Conservation (phyloP, 345 rosid species). For the Atalantia buxifolia region DNA sequence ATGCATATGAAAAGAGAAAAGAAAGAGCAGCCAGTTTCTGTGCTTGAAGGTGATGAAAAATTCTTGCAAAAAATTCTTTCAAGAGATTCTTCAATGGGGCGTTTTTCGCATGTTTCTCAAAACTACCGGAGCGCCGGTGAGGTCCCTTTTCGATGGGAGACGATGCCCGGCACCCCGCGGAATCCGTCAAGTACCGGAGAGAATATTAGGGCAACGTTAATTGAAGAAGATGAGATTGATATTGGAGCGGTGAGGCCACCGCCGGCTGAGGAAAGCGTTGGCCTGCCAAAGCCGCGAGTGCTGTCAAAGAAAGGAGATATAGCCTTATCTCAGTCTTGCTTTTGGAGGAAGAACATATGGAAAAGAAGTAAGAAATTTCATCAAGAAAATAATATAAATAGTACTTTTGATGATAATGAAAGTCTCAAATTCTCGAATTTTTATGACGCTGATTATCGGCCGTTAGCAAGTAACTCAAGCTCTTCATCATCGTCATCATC, state of each 20-base stretch:
- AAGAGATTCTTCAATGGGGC: conserved; percentile 29
- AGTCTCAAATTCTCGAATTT: background rate
- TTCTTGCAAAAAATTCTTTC: conserved; percentile 25
- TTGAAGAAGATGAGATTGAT: background rate
- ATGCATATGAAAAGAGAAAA: background rate
- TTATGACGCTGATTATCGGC: background rate
- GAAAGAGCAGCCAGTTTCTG: conserved; percentile 1
- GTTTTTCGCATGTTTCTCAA: conserved; percentile 15
- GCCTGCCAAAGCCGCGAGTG: background rate
- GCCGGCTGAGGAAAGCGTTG: background rate
- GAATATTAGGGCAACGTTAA: background rate
- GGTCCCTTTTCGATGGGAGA: conserved; percentile 47
- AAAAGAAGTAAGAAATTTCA: background rate
- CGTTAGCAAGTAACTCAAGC: background rate
- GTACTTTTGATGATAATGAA: background rate
- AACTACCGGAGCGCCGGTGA: conserved; percentile 24
- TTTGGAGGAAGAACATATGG: background rate
- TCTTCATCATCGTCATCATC: background rate
- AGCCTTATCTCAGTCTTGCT: background rate
- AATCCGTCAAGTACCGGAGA: conserved; percentile 10
- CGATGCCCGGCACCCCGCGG: conserved; percentile 37
- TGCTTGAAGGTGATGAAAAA: conserved; percentile 8
- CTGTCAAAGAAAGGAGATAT: background rate
- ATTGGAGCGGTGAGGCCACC: background rate
- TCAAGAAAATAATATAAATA: background rate